Base-by-base conservation (phyloP, 2,329 filamentous ascomycete genomes). In the Elsinoe perseae region DNA sequence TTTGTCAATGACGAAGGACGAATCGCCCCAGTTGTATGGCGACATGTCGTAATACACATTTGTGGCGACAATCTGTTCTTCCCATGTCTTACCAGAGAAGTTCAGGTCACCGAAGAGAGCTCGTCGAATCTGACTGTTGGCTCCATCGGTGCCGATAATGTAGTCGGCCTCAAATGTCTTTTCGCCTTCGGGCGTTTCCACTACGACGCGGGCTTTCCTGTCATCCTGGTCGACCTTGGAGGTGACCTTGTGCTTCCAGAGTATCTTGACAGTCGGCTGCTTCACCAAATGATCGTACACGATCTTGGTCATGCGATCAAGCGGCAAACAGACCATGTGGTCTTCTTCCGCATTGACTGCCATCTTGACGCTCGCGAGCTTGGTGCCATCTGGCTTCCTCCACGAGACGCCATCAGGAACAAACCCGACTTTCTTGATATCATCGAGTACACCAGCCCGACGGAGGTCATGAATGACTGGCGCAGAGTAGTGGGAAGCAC, bases 401-500 rank as follows among this genome's bases (percentile, higher is more conserved):
- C 62, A 63, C 6, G 61, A 57, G 6, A 62, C 56, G 5, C 60
- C 61, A 30, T 56, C 58, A 1, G 58, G 60, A 43, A 56, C 56
- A 50, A 58, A 50, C 50, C 60, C 6, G 64, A 55, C 25, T 10
- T 43, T 40, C 12, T 52, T 28, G 27, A 72, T 61, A 12, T 69
- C 68, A 0, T 68, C 62, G 20, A 70, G 60, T 1, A 73, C 59
- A 1, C 66, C 70, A 4, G 69, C 66, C n/a, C 65, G 62, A 1
- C 65, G 62, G 46, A 73, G 64, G 21, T 72, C 67, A 1, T 69
- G 65, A 36, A 69, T 67, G 1, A 71, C 65, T 1, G 66, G 64
- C 2, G 68, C 66, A 56, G 70, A 66, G 59, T 73, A 71, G 3
- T 70, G 68, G 2, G 81, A 79, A 12, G 82, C 82, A 25, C 82